These are phyloP conservation scores for Flueggea neowawraea DNA, from an alignment of 441 rosid genomes.

Conservation along the genomic window DNA sequence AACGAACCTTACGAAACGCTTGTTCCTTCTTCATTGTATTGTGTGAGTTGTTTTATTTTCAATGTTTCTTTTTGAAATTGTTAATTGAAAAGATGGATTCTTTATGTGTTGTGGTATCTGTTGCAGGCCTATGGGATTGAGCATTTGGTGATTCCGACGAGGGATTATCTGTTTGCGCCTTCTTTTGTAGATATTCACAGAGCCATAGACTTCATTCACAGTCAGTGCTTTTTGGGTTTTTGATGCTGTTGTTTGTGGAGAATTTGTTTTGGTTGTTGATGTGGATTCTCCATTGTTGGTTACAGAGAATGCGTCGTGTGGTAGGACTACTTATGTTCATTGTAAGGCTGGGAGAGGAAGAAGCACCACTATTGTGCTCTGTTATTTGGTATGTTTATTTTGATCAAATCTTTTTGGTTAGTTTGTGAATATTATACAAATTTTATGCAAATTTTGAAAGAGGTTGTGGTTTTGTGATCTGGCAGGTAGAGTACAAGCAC, in stretches of 20 bases:
- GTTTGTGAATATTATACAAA: background rate
- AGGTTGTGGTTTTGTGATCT: background rate
- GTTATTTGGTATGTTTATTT: slow-evolving; percentile 57
- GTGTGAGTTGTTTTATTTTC: slow-evolving; percentile 26
- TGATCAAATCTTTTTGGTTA: background rate
- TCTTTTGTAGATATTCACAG: slow-evolving; percentile 47
- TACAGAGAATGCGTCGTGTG: slow-evolving; percentile 52
- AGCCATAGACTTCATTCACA: slow-evolving; percentile 72
- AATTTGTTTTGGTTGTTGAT: background rate
- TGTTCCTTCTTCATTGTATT: slow-evolving; percentile 63
- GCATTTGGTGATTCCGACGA: slow-evolving; percentile 78
- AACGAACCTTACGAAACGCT: slow-evolving; percentile 83
- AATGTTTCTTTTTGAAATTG: background rate
- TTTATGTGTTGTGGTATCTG: slow-evolving; percentile 2
- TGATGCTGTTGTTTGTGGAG: background rate
- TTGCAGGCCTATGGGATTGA: slow-evolving; percentile 67
- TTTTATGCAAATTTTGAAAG: background rate
- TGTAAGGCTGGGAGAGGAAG: slow-evolving; percentile 92
- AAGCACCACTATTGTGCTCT: slow-evolving; percentile 79
- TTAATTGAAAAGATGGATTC: background rate
- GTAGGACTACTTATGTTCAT: slow-evolving; percentile 75
- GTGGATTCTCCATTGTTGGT: slow-evolving; percentile 7
- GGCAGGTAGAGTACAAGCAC: slow-evolving; percentile 64
- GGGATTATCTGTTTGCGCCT: slow-evolving; percentile 88
- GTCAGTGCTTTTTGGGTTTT: slow-evolving; percentile 32